These are phyloP conservation scores for Dendrobium officinale DNA, from an alignment of 106 monocot genomes.

Conservation along the genomic window DNA sequence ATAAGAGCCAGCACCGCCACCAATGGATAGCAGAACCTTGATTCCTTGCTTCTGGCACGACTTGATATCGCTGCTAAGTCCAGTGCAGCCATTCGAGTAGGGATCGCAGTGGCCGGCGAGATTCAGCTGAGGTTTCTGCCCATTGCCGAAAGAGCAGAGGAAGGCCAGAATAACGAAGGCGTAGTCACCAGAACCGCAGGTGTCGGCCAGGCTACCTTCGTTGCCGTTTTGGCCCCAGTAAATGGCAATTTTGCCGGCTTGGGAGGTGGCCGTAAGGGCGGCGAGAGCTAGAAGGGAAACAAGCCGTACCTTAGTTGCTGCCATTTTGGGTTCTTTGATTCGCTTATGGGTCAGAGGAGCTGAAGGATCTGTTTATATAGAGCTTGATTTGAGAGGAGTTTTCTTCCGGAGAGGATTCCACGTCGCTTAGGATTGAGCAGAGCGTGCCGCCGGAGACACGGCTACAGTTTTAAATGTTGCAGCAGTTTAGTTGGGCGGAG, in stretches of 20 bases:
- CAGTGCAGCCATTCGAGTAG: constrained; percentile 8
- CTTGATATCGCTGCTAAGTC: constrained; percentile 16
- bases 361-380: too few relatives aligned
- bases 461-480: not conserved
- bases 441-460: not conserved
- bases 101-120: constrained; percentile 22
- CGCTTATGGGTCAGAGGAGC: too few relatives aligned
- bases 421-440: not conserved
- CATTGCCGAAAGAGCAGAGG: constrained; percentile 14
- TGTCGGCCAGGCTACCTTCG: constrained; percentile 28
- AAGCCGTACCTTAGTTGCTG: not conserved
- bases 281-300: not conserved
- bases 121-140: constrained; percentile 11
- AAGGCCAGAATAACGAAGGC: constrained; percentile 20
- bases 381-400: too few relatives aligned
- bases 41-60: constrained; percentile 18
- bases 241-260: constrained; percentile 29
- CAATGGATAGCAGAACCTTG: constrained; percentile 29
- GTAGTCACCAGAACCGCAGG: constrained; percentile 51
- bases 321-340: not conserved
- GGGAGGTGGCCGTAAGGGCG: not conserved
- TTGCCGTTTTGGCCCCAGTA: constrained; percentile 56
- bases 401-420: too few relatives aligned
- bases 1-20: constrained; percentile 21
- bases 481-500: too few relatives aligned